Evolutionary conservation across 2,329 filamentous ascomycete species (phyloP), one percentile per base, ranked within the genome.

Genomic region (Cladosporium colombiae): DNA sequence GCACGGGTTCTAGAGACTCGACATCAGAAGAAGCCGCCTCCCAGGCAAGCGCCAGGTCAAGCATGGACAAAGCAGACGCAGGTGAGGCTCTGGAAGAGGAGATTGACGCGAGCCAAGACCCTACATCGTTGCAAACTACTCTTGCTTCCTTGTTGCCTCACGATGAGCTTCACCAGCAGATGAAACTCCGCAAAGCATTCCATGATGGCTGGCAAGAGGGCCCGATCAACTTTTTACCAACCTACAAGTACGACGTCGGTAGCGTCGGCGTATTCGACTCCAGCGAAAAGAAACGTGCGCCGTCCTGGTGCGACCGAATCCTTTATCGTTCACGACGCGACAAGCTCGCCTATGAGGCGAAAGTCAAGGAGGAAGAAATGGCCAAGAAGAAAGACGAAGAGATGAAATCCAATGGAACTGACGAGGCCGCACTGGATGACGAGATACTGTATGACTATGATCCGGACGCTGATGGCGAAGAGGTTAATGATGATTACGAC

Each of bases 181-280:
- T 96, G 71, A 87, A 85, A 69, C 81, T 87, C 46, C 85, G 87
- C n/a, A 95, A 91, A 74, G 88, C 89, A 0, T 96, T 99, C 68
- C 87, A 96, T 67, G 91, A 97, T 68, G 94, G 93, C 1, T 99
- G 95, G 93, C 85, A 86, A 60, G 95, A 99, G 81, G 95, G 93
- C 0, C 84, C 88, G 0, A 93, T 99, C 65, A 87, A 87, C 1
- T 99, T 99, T 74, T 77, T 98, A 18, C 95, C 95, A 1, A 96
- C 95, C 0, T 99, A 99, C 79, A 99, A 99, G 77, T 99, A 99
- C 72, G 96, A 99, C 73, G 84, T 97, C 31, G 95, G 95, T n/a
- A 96, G 91, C 33, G 87, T 97, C 35, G 91, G 91, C 1, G 85
- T 93, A 33, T 99, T 97, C 75, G 96, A 99, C 79, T 92, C 93